Base-by-base conservation (phyloP, 805 yeast genomes). In the Saccharomycopsis oosterbeekiorum region DNA sequence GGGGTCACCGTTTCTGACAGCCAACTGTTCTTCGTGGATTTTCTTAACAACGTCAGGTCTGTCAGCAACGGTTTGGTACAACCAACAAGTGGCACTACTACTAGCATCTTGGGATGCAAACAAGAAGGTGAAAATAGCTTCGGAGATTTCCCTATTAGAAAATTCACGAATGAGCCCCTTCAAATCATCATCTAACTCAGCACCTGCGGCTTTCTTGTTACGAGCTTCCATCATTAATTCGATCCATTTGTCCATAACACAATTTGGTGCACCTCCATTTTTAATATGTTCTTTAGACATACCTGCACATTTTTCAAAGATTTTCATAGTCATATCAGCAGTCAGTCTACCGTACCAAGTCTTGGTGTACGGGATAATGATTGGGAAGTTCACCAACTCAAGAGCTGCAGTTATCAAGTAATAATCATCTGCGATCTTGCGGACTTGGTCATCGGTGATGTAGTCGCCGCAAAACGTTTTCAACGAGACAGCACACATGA, bases 81-180 rank as follows among this genome's bases (percentile, higher is more conserved):
- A 80, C 99, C 99, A 94, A 75, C 98, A 93, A 65, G 97, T 94
- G 68, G 96, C 85, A 3, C 97, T 89, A 1, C 97, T 91, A 8
- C 97, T 88, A 26, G 99, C 99, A 75, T 94, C 99, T 76, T 94
- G 99, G 4, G 97, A 88, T 6, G 99, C 99, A 74, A 94, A 94
- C 73, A 94, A 78, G 75, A 94, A 94, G 14, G 99, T 94, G 82
- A 94, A 94, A 65, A 94, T 84, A 60, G 96, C 96, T 78, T 94
- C 98, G 21, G 97, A 88, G 68, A 94, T 93, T 75, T 94, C 99
- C 74, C 80, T 86, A 77, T 92, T 84, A 61, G 91, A 75, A 76
- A 94, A 94, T 65, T 87, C 93, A 73, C 97, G 85, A 67, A 89
- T 81, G 67, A 82, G 76, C 50, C 83, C 71, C 72, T 81, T 84